Evolutionary conservation across 176 grass and related monocot genomes (phyloP).

Genomic region (Lolium rigidum): DNA sequence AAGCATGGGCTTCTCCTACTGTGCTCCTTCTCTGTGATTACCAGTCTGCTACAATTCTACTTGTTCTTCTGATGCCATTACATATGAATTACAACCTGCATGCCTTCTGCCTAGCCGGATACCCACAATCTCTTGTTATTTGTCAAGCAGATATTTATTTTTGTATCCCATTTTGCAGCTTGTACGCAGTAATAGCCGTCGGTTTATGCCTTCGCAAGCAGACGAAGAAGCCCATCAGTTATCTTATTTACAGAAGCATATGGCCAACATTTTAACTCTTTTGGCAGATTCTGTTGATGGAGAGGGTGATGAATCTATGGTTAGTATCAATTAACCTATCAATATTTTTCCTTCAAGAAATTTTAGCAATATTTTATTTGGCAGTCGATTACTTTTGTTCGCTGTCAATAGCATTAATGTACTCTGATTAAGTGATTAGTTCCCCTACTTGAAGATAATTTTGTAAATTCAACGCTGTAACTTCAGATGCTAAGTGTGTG

Average conservation of each 20-base stretch:
- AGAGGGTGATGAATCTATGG: constrained; percentile 88
- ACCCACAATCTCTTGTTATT: constrained; percentile 21
- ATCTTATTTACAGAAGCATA: constrained; percentile 96
- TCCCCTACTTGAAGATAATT: constrained; percentile 10
- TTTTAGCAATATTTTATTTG: constrained; percentile 1
- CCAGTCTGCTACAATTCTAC: not conserved
- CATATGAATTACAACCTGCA: not conserved
- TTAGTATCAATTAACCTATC: constrained; percentile 48
- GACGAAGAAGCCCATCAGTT: constrained; percentile 97
- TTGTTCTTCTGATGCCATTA: constrained; percentile 18
- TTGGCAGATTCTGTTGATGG: constrained; percentile 77
- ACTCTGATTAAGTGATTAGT: not conserved
- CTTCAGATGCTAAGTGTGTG: constrained; percentile 23
- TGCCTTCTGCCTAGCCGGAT: constrained; percentile 29
- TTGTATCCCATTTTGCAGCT: constrained; percentile 64
- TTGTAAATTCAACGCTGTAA: constrained; percentile 1
- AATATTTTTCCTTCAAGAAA: not conserved
- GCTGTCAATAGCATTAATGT: constrained; percentile 12
- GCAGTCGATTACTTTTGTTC: constrained; percentile 1
- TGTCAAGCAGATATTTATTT: constrained; percentile 30
- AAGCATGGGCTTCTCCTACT: constrained; percentile 23
- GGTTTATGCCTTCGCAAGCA: constrained; percentile 91
- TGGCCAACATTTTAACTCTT: constrained; percentile 79
- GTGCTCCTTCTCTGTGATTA: constrained; percentile 12
- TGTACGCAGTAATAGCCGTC: constrained; percentile 88